phyloP scores from a whole-genome alignment of 2,329 filamentous ascomycete species.

The Fusarium sp. region DNA sequence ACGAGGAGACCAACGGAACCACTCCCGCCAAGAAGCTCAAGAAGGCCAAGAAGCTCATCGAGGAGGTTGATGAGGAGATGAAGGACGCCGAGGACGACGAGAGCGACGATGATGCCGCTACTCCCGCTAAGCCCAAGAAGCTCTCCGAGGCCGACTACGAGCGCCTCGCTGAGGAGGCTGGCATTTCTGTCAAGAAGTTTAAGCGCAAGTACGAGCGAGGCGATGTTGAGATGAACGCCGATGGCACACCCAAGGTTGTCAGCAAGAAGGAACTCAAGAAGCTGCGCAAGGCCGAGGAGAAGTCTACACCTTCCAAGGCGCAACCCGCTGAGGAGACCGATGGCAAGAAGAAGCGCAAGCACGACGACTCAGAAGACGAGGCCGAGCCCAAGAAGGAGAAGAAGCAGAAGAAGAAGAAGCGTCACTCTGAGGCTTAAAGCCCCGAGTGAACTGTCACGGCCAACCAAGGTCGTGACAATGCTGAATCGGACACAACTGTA shows the following conservation, averaged over 20 bases:
- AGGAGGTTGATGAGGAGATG: slow-evolving; percentile 60
- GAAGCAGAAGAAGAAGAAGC: slow-evolving; percentile 65
- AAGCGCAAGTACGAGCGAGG: slow-evolving; percentile 82
- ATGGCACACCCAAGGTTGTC: slow-evolving; percentile 74
- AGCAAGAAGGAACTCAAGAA: slow-evolving; percentile 85
- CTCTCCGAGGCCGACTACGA: slow-evolving; percentile 69
- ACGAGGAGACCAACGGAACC: slow-evolving; percentile 62
- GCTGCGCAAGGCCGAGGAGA: slow-evolving; percentile 72
- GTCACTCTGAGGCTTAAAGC: slow-evolving; percentile 54
- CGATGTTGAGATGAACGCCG: slow-evolving; percentile 74
- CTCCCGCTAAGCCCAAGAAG: slow-evolving; percentile 56
- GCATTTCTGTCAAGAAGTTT: slow-evolving; percentile 80
- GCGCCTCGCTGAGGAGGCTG: slow-evolving; percentile 73
- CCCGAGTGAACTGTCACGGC: slow-evolving; percentile 34
- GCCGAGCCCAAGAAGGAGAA: slow-evolving; percentile 71
- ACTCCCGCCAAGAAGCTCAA: slow-evolving; percentile 52
- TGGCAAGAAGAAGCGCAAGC: slow-evolving; percentile 74
- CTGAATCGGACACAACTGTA: slow-evolving; percentile 38
- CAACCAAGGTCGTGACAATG: slow-evolving; percentile 32
- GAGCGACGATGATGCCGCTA: slow-evolving; percentile 50
- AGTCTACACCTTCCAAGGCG: slow-evolving; percentile 57
- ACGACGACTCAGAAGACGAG: slow-evolving; percentile 75
- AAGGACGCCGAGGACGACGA: slow-evolving; percentile 59
- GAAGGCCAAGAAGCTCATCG: slow-evolving; percentile 59
- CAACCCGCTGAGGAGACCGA: slow-evolving; percentile 57